phyloP scores from a whole-genome alignment of 306 rosid genomes.

The Astragalus glycyphyllos region DNA sequence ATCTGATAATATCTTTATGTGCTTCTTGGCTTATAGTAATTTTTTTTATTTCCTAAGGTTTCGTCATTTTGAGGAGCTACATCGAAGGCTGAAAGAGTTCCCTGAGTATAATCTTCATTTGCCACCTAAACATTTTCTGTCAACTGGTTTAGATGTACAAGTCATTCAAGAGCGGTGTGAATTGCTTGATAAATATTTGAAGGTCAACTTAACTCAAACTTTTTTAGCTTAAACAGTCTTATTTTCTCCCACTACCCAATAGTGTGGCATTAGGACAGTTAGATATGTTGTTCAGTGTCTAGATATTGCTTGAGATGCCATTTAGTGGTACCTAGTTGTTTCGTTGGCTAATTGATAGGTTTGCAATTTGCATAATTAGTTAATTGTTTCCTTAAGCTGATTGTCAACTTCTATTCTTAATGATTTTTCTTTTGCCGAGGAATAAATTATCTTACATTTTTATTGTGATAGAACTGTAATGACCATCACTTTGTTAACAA shows the following conservation, averaged over 20 bases:
- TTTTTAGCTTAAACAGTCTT: constrained; percentile 27
- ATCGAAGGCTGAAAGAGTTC: constrained; percentile 90
- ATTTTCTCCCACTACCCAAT: constrained; percentile 27
- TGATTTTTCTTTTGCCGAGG: constrained; percentile 5
- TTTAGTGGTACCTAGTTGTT: constrained; percentile 29
- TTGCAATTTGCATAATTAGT: constrained; percentile 11
- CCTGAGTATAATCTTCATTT: constrained; percentile 89
- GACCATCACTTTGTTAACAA: constrained; percentile 32
- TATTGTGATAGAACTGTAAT: constrained; percentile 23
- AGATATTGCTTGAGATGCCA: constrained; percentile 18
- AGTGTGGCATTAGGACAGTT: constrained; percentile 10
- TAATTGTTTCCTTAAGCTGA: constrained; percentile 16
- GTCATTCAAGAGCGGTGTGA: constrained; percentile 89
- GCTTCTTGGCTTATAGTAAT: constrained; percentile 18
- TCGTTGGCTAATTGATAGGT: constrained; percentile 28
- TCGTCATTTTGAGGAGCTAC: constrained; percentile 99
- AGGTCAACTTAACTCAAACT: constrained; percentile 58
- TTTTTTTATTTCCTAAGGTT: constrained; percentile 59
- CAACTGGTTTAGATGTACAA: constrained; percentile 86
- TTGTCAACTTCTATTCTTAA: constrained; percentile 30
- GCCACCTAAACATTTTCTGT: constrained; percentile 98
- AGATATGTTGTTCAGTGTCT: constrained; percentile 36
- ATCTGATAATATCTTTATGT: constrained; percentile 24
- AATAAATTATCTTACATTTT: constrained; percentile 29
- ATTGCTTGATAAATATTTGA: constrained; percentile 80